Conservation (phyloP, 352 stramenopile species). For the Globisporangium cylindrosporum region DNA sequence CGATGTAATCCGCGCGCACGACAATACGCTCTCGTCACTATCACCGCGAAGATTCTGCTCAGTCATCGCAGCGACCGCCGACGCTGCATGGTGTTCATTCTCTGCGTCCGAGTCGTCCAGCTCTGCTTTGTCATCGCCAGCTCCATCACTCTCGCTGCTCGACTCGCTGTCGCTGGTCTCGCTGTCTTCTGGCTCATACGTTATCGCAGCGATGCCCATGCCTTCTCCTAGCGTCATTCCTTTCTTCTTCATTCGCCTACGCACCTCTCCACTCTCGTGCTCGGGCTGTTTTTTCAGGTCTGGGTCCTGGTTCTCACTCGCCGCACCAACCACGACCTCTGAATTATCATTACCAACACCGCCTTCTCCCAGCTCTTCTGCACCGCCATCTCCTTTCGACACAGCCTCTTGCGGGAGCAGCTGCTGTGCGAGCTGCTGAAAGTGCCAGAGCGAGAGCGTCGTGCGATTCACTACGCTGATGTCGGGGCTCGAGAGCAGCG, state of each 20-base stretch:
- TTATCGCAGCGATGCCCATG: conserved; percentile 62
- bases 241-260: conserved; percentile 9
- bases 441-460: conserved; percentile 80
- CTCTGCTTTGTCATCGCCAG: conserved; percentile 2
- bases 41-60: conserved; percentile 2
- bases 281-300: conserved; percentile 10
- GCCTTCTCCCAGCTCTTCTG: neutral
- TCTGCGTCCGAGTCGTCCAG: neutral
- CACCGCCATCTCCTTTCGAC: neutral
- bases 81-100: conserved; percentile 5
- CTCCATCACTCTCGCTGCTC: conserved; percentile 11
- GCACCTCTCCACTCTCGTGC: neutral
- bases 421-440: conserved; percentile 55
- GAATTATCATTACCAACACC: conserved; percentile 11
- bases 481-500: conserved; percentile 58
- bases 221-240: conserved; percentile 57
- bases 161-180: conserved; percentile 10
- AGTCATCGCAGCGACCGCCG: conserved; percentile 7
- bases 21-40: conserved; percentile 17
- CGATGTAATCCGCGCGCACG: conserved; percentile 35
- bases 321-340: conserved; percentile 17
- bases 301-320: conserved; percentile 11
- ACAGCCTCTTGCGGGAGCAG: conserved; percentile 30
- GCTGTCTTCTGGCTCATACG: conserved; percentile 19
- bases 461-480: conserved; percentile 70